A percentile compares a stretch with the other conserved stretches of the same genome.
Evolutionary conservation across 2,329 filamentous ascomycete genomes (phyloP).

Genomic region (Fusarium odoratissimum): DNA sequence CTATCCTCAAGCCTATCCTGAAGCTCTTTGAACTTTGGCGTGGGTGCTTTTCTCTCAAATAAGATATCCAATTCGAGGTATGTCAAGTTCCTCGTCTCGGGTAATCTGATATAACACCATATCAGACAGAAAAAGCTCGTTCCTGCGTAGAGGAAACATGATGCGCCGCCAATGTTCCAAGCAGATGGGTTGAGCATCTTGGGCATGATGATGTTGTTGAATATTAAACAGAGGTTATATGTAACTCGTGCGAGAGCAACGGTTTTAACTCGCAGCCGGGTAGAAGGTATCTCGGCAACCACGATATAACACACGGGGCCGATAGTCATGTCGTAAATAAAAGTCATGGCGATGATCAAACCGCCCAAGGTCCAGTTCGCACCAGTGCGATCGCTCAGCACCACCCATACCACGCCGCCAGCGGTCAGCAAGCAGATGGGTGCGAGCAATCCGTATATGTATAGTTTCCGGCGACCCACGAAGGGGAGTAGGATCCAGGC

Average conservation of each 20-base stretch:
- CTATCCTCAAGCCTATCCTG: slow-evolving; percentile 38
- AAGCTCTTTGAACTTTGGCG: slow-evolving; percentile 49
- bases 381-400: slow-evolving; percentile 40
- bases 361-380: slow-evolving; percentile 52
- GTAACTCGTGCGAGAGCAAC: slow-evolving; percentile 52
- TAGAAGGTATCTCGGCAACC: slow-evolving; percentile 54
- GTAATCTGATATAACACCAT: slow-evolving; percentile 46
- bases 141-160: slow-evolving; percentile 40
- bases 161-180: slow-evolving; percentile 44
- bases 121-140: slow-evolving; percentile 37
- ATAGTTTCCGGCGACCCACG: slow-evolving; percentile 56
- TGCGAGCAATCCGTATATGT: slow-evolving; percentile 50
- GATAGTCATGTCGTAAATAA: slow-evolving; percentile 49
- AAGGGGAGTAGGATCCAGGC: slow-evolving; percentile 54
- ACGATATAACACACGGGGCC: slow-evolving; percentile 50
- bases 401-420: slow-evolving; percentile 54
- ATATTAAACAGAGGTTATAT: slow-evolving; percentile 40
- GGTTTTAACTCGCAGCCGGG: slow-evolving; percentile 54
- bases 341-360: slow-evolving; percentile 56
- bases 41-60: slow-evolving; percentile 45
- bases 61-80: slow-evolving; percentile 46
- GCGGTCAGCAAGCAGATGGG: slow-evolving; percentile 48
- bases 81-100: slow-evolving; percentile 44
- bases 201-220: slow-evolving; percentile 46
- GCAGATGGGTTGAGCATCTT: slow-evolving; percentile 46